Evolutionary conservation across 257 asterid species (phyloP), one percentile per base, ranked within the genome.

Genomic region (Galeopsis tetrahit): DNA sequence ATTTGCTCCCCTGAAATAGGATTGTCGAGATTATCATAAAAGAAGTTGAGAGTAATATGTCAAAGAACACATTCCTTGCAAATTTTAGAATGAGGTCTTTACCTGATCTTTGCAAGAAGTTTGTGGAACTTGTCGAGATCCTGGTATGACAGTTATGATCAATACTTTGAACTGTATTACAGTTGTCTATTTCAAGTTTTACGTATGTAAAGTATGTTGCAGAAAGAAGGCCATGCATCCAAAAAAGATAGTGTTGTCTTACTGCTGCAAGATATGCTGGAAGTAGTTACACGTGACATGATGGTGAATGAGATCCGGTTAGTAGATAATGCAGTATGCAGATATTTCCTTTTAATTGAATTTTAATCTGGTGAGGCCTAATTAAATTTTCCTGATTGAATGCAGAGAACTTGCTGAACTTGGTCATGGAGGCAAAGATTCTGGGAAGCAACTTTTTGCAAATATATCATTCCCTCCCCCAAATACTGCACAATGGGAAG

Each of bases 401-500:
- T 69, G 73, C 88, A 90, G 96, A 66, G 96, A 88, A 76, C 82
- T 88, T 68, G 85, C 77, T 14, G 95, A 90, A 76, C 87, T 86
- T 78, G 85, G 90, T 74, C 91, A 84, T 71, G 82, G 84, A 71
- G 80, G 89, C 84, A 86, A 88, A 80, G 96, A 90, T 79, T 78
- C 88, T 69, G 95, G 89, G 75, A 88, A 83, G 69, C 96, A 90
- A 74, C 91, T 85, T 74, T 88, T 88, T 85, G 90, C 89, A 69
- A 88, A 80, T 72, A 85, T 86, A 58, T 72, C 71, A 65, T 89
- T 79, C 82, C 96, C 96, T 77, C 93, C 91, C 65, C 80, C 78
- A 66, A 75, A 79, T 79, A 88, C 93, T 70, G 90, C 96, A 66
- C 95, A 86, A 70, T 90, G 96, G 96, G 93, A 86, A 71, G 96